phyloP scores from a whole-genome alignment of 768 basidiomycete genomes.

The Strobilomyces confusus region DNA sequence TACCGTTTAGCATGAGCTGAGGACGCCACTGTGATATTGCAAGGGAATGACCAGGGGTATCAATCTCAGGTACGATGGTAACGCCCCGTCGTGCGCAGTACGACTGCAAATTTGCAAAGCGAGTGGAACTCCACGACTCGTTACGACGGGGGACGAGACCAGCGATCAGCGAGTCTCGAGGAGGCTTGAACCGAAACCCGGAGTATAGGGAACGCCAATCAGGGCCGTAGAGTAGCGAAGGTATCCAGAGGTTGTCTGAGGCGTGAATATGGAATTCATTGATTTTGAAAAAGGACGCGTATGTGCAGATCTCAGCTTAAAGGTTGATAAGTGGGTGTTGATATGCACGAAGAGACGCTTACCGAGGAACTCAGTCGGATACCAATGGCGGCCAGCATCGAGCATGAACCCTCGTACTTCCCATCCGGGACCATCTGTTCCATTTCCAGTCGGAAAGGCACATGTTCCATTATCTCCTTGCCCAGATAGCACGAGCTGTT shows the following conservation, averaged over 20 bases:
- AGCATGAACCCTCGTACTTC: constrained; percentile 45
- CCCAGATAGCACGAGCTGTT: constrained; percentile 33
- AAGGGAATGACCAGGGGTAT: constrained; percentile 43
- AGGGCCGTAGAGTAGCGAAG: constrained; percentile 34
- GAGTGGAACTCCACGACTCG: constrained; percentile 37
- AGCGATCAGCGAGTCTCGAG: constrained; percentile 28
- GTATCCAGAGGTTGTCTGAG: constrained; percentile 42
- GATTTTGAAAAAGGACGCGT: constrained; percentile 44
- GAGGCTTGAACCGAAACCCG: constrained; percentile 40
- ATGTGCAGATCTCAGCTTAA: constrained; percentile 40
- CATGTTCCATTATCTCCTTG: constrained; percentile 7
- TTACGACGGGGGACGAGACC: constrained; percentile 37
- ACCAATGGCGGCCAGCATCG: constrained; percentile 45
- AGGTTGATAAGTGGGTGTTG: not conserved
- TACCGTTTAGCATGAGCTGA: constrained; percentile 34
- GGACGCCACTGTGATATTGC: constrained; percentile 45
- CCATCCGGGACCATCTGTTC: constrained; percentile 41
- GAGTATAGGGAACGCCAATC: constrained; percentile 41
- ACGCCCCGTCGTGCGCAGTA: constrained; percentile 38
- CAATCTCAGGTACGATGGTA: constrained; percentile 40
- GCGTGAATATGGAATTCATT: constrained; percentile 43
- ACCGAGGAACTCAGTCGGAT: constrained; percentile 37
- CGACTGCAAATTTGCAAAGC: constrained; percentile 34
- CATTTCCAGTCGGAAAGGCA: constrained; percentile 31
- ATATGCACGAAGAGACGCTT: not conserved